Evolutionary conservation across 2,329 filamentous ascomycete species (phyloP), one percentile per base, ranked within the genome.

Genomic region (Aspergillus sp.): DNA sequence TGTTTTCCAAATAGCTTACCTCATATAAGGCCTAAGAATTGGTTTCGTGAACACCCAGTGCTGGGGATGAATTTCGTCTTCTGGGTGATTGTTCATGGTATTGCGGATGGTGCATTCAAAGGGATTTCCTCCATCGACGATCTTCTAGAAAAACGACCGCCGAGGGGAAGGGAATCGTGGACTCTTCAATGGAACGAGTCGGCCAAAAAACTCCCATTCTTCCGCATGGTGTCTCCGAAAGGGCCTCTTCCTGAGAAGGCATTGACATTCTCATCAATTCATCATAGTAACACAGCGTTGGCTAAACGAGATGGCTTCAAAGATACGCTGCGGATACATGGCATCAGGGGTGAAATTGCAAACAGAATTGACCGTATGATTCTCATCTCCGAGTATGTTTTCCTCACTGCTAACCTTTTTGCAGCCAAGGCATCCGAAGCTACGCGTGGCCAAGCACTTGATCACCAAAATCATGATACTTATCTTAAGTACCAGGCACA

Each of bases 401-500:
- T 36, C 33, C 29, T 34, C 10, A 10, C 1, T 30, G 27, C 39
- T 47, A 27, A 47, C 12, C 9, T 2, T 12, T 40, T 19, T 19
- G 41, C 39, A 52, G 48, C 41, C 28, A 50, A 52, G 28, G 48
- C 48, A 32, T 45, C 27, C 6, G 44, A 47, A 41, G 55, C 54
- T 7, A 53, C 47, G 28, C 38, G 34, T n/a, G 41, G 52, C 6
- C 41, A 59, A 45, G 52, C 48, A 7, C 47, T 59, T 43, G 29
- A 57, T 40, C 32, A 59, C 29, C 26, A 53, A 38, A 54, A 55
- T 34, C 42, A 54, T 42, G 9, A 55, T 10, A 56, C 43, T 4
- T 57, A 47, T 34, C 7, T 53, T 3, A 58, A 55, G 48, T 60
- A 60, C 38, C 34, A 58, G 34, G 48, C 47, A 30, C 8, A 9